phyloP scores from a whole-genome alignment of 441 rosid species.

The Pelargonium cotyledonis region DNA sequence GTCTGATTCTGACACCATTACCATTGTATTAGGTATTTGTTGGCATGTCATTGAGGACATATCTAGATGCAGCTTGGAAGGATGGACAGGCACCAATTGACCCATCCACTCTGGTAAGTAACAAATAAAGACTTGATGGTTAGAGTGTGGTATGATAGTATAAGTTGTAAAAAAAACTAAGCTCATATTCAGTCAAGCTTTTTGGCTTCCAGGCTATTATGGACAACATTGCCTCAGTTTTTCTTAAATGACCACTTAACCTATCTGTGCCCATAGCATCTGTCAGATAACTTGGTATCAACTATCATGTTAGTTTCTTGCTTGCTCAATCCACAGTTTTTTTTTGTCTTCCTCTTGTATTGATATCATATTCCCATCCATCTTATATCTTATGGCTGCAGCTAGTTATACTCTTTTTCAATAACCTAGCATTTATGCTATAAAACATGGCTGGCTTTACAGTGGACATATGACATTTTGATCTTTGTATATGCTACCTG shows the following conservation, averaged over 20 bases:
- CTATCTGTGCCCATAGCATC: neutral
- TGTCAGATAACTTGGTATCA: neutral
- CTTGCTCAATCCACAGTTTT: no score
- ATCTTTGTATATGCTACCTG: no score
- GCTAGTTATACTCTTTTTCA: neutral
- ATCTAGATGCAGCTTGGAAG: constrained; percentile 96
- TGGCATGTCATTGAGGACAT: constrained; percentile 94
- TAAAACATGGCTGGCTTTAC: neutral
- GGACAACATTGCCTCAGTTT: neutral
- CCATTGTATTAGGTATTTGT: constrained; percentile 60
- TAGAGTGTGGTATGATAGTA: neutral
- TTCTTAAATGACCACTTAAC: neutral
- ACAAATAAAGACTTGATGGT: constrained; percentile 5
- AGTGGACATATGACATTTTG: neutral
- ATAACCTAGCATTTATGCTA: neutral
- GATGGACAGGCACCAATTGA: constrained; percentile 97
- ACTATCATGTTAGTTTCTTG: no score
- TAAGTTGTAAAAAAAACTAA: neutral
- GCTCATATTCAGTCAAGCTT: neutral
- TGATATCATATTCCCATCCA: neutral
- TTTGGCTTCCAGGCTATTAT: neutral
- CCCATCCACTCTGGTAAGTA: constrained; percentile 81
- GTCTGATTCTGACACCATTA: constrained; percentile 15
- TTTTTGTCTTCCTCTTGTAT: neutral
- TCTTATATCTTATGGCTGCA: neutral